Conservation (phyloP, 306 rosid species). For the Quercus dentata region DNA sequence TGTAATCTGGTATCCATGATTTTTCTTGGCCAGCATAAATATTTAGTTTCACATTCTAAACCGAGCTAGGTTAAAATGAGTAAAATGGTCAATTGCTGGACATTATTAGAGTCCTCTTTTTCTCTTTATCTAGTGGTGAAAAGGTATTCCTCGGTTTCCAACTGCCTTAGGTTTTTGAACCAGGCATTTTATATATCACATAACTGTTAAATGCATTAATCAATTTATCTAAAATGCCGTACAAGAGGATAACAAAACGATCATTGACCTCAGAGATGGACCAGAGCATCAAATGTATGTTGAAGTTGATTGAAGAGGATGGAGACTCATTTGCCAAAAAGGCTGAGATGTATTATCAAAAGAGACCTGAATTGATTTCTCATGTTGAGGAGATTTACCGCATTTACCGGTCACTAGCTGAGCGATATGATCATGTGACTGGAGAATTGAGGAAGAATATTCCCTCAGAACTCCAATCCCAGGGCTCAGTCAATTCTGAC, state of each 20-base stretch:
- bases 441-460: conserved; percentile 73
- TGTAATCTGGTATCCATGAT: neutral
- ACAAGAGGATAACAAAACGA: conserved; percentile 47
- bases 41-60: conserved; percentile 24
- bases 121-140: conserved; percentile 12
- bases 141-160: conserved; percentile 22
- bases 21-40: neutral
- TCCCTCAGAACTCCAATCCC: conserved; percentile 82
- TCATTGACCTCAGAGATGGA: conserved; percentile 78
- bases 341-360: conserved; percentile 97
- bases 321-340: conserved; percentile 94
- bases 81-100: conserved; percentile 14
- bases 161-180: conserved; percentile 16
- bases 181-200: conserved; percentile 14
- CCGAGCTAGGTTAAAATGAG: conserved; percentile 40
- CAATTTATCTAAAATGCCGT: conserved; percentile 30
- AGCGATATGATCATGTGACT: conserved; percentile 88
- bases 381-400: conserved; percentile 91
- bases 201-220: conserved; percentile 5
- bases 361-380: conserved; percentile 83
- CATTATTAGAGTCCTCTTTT: conserved; percentile 23
- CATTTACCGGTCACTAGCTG: conserved; percentile 80
- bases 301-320: conserved; percentile 92
- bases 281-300: conserved; percentile 71
- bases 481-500: conserved; percentile 70